phyloP scores from a whole-genome alignment of 73 alveolate genomes.

The Symbiodinium pilosum region DNA sequence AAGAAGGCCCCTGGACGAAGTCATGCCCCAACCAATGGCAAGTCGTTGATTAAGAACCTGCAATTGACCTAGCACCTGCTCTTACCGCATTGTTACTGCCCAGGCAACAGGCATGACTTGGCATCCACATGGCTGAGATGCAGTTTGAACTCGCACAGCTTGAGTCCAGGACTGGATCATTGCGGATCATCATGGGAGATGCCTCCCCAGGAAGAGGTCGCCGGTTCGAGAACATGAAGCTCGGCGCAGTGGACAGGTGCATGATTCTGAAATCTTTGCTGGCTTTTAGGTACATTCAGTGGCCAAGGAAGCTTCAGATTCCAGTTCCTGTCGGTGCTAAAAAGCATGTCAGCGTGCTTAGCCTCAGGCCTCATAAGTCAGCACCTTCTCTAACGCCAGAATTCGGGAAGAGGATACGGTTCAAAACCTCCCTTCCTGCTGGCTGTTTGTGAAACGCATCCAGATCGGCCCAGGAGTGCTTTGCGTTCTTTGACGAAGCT shows the following conservation, averaged over 20 bases:
- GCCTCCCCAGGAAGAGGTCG: constrained; percentile 20
- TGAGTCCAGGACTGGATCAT: constrained; percentile 88
- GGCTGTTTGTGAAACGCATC: no score
- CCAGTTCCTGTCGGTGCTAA: background rate
- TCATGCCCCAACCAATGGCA: background rate
- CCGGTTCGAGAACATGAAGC: constrained; percentile 24
- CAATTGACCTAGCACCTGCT: no score
- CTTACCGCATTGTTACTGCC: no score
- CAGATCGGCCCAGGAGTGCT: constrained; percentile 49
- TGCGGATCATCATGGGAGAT: constrained; percentile 50
- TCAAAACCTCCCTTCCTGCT: no score
- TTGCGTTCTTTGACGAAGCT: constrained; percentile 64
- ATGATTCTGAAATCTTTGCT: background rate
- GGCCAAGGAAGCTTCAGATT: no score
- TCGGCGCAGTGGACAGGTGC: background rate
- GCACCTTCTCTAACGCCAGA: no score
- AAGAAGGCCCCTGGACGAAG: background rate
- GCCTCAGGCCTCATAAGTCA: no score
- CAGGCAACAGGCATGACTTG: no score
- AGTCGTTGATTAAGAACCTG: background rate
- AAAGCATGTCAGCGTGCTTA: no score
- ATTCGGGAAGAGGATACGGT: no score
- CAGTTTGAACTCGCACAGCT: background rate
- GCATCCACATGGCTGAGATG: no score
- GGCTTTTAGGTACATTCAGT: background rate